Evolutionary conservation across 2,329 filamentous ascomycete species (phyloP), one percentile per base, ranked within the genome.

Genomic region (Neodidymelliopsis sp.): DNA sequence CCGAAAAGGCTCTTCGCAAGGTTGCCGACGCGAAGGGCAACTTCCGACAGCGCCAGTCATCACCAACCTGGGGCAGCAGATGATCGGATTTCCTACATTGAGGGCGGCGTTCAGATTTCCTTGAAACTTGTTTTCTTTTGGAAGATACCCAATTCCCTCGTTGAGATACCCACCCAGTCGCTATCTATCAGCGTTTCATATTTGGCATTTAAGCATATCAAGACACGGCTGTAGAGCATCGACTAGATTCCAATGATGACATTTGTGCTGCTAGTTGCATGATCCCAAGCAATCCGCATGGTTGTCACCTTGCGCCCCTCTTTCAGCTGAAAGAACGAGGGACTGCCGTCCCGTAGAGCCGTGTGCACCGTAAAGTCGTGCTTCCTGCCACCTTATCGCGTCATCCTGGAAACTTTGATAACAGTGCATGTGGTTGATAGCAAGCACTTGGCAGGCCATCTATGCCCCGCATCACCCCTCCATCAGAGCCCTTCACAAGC

Each of bases 11-110:
- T 16, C 62, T 73, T 23, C 67, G 68, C 54, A 73, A 71, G 50
- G 70, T 73, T 22, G 70, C 70, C 15, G 69, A 71, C 41, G 65
- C 65, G 49, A 73, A 72, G 53, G 70, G 70, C 43, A 73, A 71
- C 56, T 73, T 73, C 49, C 62, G 70, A 46, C 68, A 71, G 60
- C 62, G 69, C 13, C 62, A 70, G 38, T 66, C 65, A 44, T 69
- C 65, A 13, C 69, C 69, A 18, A 71, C 69, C 16, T 71, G 68
- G 68, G 69, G 69, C n/a, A 70, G 66, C 59, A 61, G 69, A 60
- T 72, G 40, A 45, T 30, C 31, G 6, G 3, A 27, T 31, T 50
- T 40, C 40, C 35, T 45, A 40, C n/a, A 19, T 31, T 36, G 37
- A 41, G 29, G 31, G 52, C 24, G 38, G 53, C 41, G 47, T 57